Conservation (phyloP, 352 stramenopile species). For the Pythium apleroticum region DNA sequence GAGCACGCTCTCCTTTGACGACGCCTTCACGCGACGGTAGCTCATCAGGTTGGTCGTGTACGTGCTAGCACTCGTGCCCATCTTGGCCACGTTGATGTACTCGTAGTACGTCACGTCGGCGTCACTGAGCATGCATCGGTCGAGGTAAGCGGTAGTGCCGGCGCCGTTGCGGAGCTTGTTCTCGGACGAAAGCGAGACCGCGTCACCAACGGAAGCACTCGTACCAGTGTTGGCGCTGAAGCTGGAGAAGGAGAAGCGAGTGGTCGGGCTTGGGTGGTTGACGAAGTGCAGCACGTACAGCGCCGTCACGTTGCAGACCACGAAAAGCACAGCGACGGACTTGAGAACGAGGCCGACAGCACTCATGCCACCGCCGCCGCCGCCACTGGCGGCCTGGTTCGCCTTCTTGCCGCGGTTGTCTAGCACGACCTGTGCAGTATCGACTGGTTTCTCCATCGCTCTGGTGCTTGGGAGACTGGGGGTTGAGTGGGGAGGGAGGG, state of each 20-base stretch:
- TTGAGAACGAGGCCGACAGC: conserved; percentile 18
- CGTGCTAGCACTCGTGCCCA: conserved; percentile 34
- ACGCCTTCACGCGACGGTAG: conserved; percentile 33
- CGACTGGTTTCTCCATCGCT: conserved; percentile 35
- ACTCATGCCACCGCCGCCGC: not conserved
- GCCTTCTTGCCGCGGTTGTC: conserved; percentile 20
- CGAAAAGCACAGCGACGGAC: conserved; percentile 48
- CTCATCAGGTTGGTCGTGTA: conserved; percentile 55
- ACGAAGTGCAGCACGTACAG: conserved; percentile 70
- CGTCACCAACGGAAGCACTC: conserved; percentile 29
- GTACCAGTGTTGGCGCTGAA: conserved; percentile 28
- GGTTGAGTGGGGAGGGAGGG: not conserved
- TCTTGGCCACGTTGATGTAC: conserved; percentile 52
- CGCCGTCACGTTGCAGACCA: conserved; percentile 57
- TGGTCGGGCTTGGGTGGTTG: conserved; percentile 40
- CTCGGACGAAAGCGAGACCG: conserved; percentile 30
- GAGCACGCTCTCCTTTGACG: conserved; percentile 38
- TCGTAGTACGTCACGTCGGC: conserved; percentile 32
- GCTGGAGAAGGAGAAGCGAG: conserved; percentile 39
- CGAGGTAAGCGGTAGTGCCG: conserved; percentile 68
- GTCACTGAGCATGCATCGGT: conserved; percentile 31
- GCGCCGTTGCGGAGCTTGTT: conserved; percentile 49
- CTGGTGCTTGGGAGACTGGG: not conserved
- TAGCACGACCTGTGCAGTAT: conserved; percentile 49
- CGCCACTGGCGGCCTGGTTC: not conserved